Evolutionary conservation across 2,329 filamentous ascomycete species (phyloP).

Genomic region (Coniosporium tulheliwenetii): DNA sequence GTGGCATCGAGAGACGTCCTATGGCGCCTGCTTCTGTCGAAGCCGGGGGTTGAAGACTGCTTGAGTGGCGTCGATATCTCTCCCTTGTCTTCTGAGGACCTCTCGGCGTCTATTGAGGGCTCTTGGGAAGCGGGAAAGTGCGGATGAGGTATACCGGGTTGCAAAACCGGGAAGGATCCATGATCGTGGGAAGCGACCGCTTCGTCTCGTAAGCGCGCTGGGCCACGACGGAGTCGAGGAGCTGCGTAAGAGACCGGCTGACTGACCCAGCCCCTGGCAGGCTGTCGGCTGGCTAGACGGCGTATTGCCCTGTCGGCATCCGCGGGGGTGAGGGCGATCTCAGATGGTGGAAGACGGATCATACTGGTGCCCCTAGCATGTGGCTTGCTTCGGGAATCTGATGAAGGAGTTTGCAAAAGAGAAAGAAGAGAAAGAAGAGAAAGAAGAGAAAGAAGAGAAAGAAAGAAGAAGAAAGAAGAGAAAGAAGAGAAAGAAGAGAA

Average conservation of each 20-base stretch:
- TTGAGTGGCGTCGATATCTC: neutral
- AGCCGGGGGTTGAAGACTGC: too few species aligned
- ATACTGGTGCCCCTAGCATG: neutral
- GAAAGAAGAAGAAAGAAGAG: neutral
- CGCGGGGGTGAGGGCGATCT: conserved; percentile 1
- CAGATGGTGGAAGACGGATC: conserved; percentile 1
- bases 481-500: neutral
- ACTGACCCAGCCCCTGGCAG: conserved; percentile 1
- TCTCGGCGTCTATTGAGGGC: neutral
- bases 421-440: neutral
- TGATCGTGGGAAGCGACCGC: conserved; percentile 6
- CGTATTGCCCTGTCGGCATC: neutral
- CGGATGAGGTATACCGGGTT: neutral
- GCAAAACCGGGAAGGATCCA: neutral
- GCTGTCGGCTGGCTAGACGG: conserved; percentile 1
- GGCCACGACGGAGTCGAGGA: conserved; percentile 14
- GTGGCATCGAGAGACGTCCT: too few species aligned
- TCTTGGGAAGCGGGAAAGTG: neutral
- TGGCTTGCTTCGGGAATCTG: neutral
- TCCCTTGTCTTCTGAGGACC: neutral
- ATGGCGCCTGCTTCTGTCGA: too few species aligned
- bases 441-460: neutral
- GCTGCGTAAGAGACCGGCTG: conserved; percentile 2
- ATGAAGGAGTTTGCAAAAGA: neutral
- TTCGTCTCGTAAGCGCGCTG: conserved; percentile 15